Evolutionary conservation across 768 basidiomycete genomes (phyloP).

Genomic region (Mycena rebaudengoi): DNA sequence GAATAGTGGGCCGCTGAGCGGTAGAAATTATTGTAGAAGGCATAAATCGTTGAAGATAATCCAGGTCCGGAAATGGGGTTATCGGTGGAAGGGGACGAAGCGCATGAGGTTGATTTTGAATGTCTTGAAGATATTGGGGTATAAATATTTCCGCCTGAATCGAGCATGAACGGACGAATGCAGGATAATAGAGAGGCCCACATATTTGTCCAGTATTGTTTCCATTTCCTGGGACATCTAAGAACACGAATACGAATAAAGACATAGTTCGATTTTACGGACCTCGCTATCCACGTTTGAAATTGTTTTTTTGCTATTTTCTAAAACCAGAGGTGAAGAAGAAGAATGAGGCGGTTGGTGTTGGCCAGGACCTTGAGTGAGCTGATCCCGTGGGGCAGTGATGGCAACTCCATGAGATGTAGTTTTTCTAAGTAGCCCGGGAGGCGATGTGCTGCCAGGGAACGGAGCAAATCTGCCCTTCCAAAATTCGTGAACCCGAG

Average conservation of each 20-base stretch:
- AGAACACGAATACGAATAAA: too few relatives aligned
- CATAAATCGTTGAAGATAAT: slow-evolving; percentile 53
- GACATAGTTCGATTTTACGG: neutral
- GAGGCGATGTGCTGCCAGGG: slow-evolving; percentile 48
- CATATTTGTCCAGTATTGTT: slow-evolving; percentile 53
- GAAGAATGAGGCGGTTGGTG: slow-evolving; percentile 19
- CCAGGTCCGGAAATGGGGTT: slow-evolving; percentile 50
- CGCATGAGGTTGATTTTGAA: slow-evolving; percentile 54
- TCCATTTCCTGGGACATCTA: slow-evolving; percentile 37
- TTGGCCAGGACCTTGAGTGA: neutral
- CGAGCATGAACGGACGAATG: neutral
- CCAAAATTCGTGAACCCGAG: slow-evolving; percentile 48
- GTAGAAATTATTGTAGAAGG: slow-evolving; percentile 43
- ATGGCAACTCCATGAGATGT: slow-evolving; percentile 23
- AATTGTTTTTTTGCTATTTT: too few relatives aligned
- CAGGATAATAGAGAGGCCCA: slow-evolving; percentile 26
- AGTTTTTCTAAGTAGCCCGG: slow-evolving; percentile 39
- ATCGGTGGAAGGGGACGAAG: slow-evolving; percentile 52
- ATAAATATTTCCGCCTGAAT: slow-evolving; percentile 56
- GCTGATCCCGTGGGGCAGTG: slow-evolving; percentile 20
- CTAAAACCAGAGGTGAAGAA: too few relatives aligned
- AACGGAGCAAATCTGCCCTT: slow-evolving; percentile 52
- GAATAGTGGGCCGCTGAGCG: slow-evolving; percentile 28
- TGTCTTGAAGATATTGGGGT: slow-evolving; percentile 58
- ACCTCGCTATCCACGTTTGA: too few relatives aligned